Conservation (phyloP, 306 rosid genomes). For the Vigna angularis region DNA sequence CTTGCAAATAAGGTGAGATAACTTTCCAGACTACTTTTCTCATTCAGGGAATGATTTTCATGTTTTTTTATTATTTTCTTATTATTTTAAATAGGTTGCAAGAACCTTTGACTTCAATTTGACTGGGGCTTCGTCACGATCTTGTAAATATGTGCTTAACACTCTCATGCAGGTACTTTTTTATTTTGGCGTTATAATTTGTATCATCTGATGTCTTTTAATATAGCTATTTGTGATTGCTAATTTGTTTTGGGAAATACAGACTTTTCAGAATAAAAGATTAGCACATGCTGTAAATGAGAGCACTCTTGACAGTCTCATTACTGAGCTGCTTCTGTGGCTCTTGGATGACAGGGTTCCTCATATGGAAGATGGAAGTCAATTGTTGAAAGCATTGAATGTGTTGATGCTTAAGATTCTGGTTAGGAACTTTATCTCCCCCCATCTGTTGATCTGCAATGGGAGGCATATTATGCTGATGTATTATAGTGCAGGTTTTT, state of each 20-base stretch:
- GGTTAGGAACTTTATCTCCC: slow-evolving; percentile 53
- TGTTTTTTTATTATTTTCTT: slow-evolving; percentile 1
- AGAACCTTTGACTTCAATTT: slow-evolving; percentile 98
- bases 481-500: background rate
- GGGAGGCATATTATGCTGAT: background rate
- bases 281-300: slow-evolving; percentile 93
- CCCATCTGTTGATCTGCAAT: background rate
- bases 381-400: slow-evolving; percentile 93
- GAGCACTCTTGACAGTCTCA: slow-evolving; percentile 91
- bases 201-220: slow-evolving; percentile 16
- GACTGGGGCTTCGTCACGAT: slow-evolving; percentile 92
- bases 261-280: slow-evolving; percentile 98
- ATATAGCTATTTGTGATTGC: slow-evolving; percentile 12
- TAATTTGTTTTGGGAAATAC: slow-evolving; percentile 31
- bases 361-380: slow-evolving; percentile 99
- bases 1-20: slow-evolving; percentile 81
- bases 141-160: slow-evolving; percentile 98
- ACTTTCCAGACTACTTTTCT: background rate
- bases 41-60: background rate
- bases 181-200: background rate
- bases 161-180: slow-evolving; percentile 92
- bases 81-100: slow-evolving; percentile 69
- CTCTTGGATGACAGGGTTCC: slow-evolving; percentile 99
- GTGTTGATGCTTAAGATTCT: slow-evolving; percentile 98
- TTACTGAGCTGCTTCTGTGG: slow-evolving; percentile 97